Evolutionary conservation across 768 basidiomycete species (phyloP).

Genomic region (Agaricus subrufescens): DNA sequence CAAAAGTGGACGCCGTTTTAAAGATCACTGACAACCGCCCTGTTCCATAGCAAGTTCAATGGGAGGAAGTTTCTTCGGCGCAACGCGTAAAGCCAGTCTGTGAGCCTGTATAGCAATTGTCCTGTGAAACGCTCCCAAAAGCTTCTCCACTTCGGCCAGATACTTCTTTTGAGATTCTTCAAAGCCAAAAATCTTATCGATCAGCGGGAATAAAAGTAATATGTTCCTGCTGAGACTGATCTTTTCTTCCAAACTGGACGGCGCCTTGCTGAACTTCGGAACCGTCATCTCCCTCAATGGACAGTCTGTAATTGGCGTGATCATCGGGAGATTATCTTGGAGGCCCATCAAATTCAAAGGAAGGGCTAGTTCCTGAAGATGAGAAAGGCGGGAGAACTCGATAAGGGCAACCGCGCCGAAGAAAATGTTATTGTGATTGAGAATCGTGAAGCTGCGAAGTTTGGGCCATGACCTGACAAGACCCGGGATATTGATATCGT

Average conservation of each 20-base stretch:
- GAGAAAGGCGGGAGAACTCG: not conserved
- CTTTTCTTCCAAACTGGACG: not conserved
- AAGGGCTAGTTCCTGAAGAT: not conserved
- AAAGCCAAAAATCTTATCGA: not conserved
- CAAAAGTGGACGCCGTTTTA: no score
- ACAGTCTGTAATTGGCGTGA: not conserved
- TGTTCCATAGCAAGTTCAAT: no score
- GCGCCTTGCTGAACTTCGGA: not conserved
- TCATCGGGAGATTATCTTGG: not conserved
- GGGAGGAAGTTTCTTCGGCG: no score
- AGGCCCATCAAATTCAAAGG: not conserved
- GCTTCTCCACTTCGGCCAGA: no score
- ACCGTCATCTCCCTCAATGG: not conserved
- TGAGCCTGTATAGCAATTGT: no score
- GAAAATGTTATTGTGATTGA: not conserved
- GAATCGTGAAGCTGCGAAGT: not conserved
- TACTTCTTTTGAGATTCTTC: no score
- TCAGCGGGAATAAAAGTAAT: constrained; percentile 1
- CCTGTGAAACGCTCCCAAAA: no score
- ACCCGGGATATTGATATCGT: not conserved
- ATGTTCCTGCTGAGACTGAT: not conserved
- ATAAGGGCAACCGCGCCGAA: not conserved
- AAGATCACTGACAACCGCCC: no score
- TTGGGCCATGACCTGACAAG: not conserved
- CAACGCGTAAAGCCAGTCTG: no score